Evolutionary conservation across 768 basidiomycete genomes (phyloP).

Genomic region (Termitomyces titanicus): DNA sequence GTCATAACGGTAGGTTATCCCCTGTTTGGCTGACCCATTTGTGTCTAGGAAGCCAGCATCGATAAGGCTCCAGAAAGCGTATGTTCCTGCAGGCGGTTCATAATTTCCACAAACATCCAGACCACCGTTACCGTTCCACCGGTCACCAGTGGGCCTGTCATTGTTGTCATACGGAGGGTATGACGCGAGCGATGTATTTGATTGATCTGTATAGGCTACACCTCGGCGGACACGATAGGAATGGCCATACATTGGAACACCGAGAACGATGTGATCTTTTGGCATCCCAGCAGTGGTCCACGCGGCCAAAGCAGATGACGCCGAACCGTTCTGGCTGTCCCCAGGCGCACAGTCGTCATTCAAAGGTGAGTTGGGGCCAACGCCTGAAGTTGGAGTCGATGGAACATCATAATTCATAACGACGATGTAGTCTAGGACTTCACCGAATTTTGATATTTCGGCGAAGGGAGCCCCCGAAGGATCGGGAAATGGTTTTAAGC

Average conservation of each 20-base stretch:
- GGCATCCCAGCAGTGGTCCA: slow-evolving; percentile 85
- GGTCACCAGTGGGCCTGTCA: slow-evolving; percentile 48
- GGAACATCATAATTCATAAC: slow-evolving; percentile 72
- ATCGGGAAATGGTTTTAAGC: slow-evolving; percentile 63
- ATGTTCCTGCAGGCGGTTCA: slow-evolving; percentile 51
- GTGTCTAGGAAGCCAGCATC: slow-evolving; percentile 48
- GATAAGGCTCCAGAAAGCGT: slow-evolving; percentile 62
- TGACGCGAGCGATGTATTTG: slow-evolving; percentile 31
- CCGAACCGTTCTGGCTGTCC: slow-evolving; percentile 66
- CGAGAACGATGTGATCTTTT: slow-evolving; percentile 66
- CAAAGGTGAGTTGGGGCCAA: slow-evolving; percentile 84
- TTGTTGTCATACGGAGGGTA: slow-evolving; percentile 51
- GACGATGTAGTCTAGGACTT: slow-evolving; percentile 70
- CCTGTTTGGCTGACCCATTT: slow-evolving; percentile 35
- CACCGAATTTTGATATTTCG: slow-evolving; percentile 64
- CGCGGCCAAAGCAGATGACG: slow-evolving; percentile 61
- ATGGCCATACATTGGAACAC: slow-evolving; percentile 83
- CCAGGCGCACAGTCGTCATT: slow-evolving; percentile 68
- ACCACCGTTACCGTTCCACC: slow-evolving; percentile 46
- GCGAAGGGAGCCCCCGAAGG: slow-evolving; percentile 49
- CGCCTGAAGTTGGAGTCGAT: slow-evolving; percentile 48
- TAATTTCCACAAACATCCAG: slow-evolving; percentile 58
- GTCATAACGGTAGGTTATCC: slow-evolving; percentile 54
- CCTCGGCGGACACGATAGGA: slow-evolving; percentile 47
- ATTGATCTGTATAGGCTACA: slow-evolving; percentile 31